Percentiles rank a stretch among this genome's conserved stretches.
Conservation (phyloP, 768 basidiomycete species). For the Suillus subaureus region DNA sequence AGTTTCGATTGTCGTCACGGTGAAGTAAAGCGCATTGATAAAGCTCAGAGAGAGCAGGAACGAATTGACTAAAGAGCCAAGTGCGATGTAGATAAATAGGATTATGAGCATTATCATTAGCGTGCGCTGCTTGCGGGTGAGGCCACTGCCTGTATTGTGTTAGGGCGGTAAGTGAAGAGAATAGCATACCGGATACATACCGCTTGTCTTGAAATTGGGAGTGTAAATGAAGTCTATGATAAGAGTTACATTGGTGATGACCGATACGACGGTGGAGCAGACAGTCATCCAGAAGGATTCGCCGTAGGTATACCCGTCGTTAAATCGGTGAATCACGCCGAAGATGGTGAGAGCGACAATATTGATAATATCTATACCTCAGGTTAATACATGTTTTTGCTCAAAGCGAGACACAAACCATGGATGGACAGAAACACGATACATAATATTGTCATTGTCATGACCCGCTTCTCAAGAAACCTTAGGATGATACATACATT, state of each 20-base stretch:
- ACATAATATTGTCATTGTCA: slow-evolving; percentile 61
- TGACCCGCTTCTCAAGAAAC: slow-evolving; percentile 72
- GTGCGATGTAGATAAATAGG: slow-evolving; percentile 69
- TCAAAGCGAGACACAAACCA: slow-evolving; percentile 45
- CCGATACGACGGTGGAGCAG: slow-evolving; percentile 69
- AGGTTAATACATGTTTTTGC: neutral
- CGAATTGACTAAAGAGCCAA: slow-evolving; percentile 66
- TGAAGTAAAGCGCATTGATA: slow-evolving; percentile 78
- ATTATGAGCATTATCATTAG: slow-evolving; percentile 80
- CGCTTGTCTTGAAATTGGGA: slow-evolving; percentile 59
- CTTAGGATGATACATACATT: slow-evolving; percentile 67
- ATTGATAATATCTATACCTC: slow-evolving; percentile 64
- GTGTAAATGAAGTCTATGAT: slow-evolving; percentile 62
- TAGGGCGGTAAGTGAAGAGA: slow-evolving; percentile 4
- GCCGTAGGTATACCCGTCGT: slow-evolving; percentile 71
- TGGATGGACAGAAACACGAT: slow-evolving; percentile 70
- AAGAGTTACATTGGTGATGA: slow-evolving; percentile 67
- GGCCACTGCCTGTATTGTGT: slow-evolving; percentile 61
- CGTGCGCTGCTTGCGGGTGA: slow-evolving; percentile 78
- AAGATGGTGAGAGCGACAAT: slow-evolving; percentile 60
- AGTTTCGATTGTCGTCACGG: slow-evolving; percentile 72
- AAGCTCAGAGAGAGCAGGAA: slow-evolving; percentile 56
- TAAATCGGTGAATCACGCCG: slow-evolving; percentile 58
- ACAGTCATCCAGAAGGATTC: slow-evolving; percentile 78
- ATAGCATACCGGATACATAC: slow-evolving; percentile 36